Evolutionary conservation across 495 filamentous ascomycete genomes (phyloP).

Genomic region (Sabuloglossum arenarium): DNA sequence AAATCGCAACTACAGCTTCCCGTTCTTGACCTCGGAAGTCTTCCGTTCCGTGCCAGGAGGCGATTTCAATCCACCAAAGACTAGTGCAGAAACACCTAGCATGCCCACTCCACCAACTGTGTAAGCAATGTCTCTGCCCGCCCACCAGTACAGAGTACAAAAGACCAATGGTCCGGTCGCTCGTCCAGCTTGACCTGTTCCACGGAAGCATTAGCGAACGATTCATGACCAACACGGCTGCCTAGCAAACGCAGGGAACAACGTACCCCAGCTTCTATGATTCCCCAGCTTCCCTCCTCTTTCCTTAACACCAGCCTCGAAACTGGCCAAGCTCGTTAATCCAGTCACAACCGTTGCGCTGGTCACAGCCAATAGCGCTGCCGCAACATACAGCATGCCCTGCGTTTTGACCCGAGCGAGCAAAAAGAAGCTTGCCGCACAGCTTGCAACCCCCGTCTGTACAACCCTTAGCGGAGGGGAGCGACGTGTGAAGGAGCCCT

Average conservation of each 20-base stretch:
- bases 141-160: conserved; percentile 98
- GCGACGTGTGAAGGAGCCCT: conserved; percentile 66
- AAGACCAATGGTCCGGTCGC: conserved; percentile 76
- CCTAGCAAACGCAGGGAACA: conserved; percentile 4
- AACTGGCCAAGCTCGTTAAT: conserved; percentile 73
- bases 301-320: conserved; percentile 63
- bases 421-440: conserved; percentile 58
- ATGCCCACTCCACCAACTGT: conserved; percentile 60
- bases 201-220: conserved; percentile 2
- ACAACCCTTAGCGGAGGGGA: conserved; percentile 60
- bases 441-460: conserved; percentile 56
- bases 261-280: conserved; percentile 53
- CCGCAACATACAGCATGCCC: conserved; percentile 52
- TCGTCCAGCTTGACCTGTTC: conserved; percentile 58
- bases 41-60: background rate
- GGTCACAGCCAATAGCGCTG: conserved; percentile 65
- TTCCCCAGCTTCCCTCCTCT: conserved; percentile 71
- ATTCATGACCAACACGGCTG: background rate
- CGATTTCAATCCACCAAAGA: conserved; percentile 25
- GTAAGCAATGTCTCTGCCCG: conserved; percentile 72
- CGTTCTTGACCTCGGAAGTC: background rate
- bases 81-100: conserved; percentile 44
- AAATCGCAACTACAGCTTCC: too few relatives aligned
- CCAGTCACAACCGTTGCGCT: conserved; percentile 88
- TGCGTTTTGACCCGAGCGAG: conserved; percentile 48